These are phyloP conservation scores for Kuraishia borneana DNA, from an alignment of 805 yeast species.

Conservation along the genomic window DNA sequence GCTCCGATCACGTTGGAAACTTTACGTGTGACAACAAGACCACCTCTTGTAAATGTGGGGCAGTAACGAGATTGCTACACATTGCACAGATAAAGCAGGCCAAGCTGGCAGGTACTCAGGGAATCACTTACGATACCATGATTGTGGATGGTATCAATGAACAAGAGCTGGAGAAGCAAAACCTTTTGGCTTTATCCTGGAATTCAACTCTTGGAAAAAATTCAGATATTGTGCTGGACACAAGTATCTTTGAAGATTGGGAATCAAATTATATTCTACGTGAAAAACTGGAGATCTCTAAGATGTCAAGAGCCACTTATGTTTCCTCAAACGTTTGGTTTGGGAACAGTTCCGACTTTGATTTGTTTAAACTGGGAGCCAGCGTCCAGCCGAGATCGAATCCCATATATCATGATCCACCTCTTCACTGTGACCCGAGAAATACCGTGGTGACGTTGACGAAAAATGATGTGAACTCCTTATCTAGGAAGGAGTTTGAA, in stretches of 20 bases:
- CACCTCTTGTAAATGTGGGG: slow-evolving; percentile 21
- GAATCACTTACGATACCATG: background rate
- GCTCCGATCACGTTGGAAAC: slow-evolving; percentile 22
- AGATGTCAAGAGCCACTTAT: slow-evolving; percentile 72
- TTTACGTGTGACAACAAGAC: background rate
- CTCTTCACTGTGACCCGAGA: slow-evolving; percentile 36
- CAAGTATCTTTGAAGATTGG: slow-evolving; percentile 43
- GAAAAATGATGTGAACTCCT: slow-evolving; percentile 13
- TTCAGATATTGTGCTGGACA: slow-evolving; percentile 27
- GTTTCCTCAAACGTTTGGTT: slow-evolving; percentile 52
- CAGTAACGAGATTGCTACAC: slow-evolving; percentile 27
- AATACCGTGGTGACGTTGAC: slow-evolving; percentile 38
- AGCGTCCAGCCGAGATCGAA: background rate
- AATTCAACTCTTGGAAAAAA: too few relatives aligned
- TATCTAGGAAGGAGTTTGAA: slow-evolving; percentile 10
- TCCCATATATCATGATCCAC: slow-evolving; percentile 7
- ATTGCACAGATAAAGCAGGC: slow-evolving; percentile 25
- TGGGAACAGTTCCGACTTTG: slow-evolving; percentile 74
- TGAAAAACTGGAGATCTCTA: slow-evolving; percentile 75
- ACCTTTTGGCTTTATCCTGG: slow-evolving; percentile 20
- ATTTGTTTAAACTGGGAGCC: slow-evolving; percentile 17
- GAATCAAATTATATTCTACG: slow-evolving; percentile 56
- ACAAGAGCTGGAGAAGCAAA: background rate
- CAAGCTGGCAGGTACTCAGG: background rate
- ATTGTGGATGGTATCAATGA: background rate